phyloP scores from a whole-genome alignment of 139 green algal genomes.

The Micractinium sp. region DNA sequence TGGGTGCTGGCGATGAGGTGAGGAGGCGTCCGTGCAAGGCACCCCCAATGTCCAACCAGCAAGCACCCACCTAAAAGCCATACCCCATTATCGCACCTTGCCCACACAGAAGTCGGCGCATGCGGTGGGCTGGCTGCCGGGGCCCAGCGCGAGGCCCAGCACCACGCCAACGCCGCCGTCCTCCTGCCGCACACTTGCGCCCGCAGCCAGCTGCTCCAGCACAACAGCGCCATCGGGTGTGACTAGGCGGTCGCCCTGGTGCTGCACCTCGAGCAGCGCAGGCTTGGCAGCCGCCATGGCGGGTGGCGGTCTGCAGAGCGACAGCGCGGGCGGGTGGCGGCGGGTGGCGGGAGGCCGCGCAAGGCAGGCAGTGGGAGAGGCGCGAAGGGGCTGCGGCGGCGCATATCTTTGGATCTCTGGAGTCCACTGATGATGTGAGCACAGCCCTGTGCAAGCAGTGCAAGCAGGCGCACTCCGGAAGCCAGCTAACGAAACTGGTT shows the following conservation, averaged over 20 bases:
- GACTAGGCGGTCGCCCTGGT: not conserved
- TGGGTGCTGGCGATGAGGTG: no score
- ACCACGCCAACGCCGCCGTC: slow-evolving; percentile 7
- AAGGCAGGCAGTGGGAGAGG: no score
- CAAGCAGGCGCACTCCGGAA: no score
- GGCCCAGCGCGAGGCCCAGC: not conserved
- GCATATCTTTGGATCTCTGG: no score
- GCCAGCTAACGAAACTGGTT: no score
- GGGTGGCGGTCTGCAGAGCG: not conserved
- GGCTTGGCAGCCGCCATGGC: not conserved
- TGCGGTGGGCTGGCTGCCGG: not conserved
- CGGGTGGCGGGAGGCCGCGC: not conserved
- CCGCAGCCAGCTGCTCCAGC: slow-evolving; percentile 89
- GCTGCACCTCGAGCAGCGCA: not conserved
- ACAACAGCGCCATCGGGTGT: slow-evolving; percentile 41
- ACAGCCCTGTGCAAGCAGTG: no score
- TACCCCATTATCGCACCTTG: not conserved
- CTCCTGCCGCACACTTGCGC: slow-evolving; percentile 80
- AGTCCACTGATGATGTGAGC: no score
- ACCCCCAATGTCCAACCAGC: not conserved
- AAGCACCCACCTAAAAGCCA: not conserved
- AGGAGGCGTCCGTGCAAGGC: no score
- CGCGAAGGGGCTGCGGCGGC: no score
- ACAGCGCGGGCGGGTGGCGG: not conserved
- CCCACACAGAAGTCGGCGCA: not conserved